Conservation (phyloP, 305 asterid species). For the Fraxinus greggii region DNA sequence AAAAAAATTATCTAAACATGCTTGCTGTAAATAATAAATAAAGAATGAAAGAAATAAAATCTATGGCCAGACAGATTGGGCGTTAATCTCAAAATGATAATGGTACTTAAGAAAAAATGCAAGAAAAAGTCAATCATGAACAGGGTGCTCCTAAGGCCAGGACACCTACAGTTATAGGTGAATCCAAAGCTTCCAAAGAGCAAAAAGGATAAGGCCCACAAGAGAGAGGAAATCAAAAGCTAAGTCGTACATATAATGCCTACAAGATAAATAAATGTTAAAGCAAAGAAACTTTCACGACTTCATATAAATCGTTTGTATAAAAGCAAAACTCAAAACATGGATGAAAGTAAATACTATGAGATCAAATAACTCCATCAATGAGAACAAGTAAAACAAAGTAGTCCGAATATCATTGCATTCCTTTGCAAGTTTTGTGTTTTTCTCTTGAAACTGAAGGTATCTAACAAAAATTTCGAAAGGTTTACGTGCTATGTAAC, state of each 20-base stretch:
- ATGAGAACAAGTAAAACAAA: neutral
- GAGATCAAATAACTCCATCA: neutral
- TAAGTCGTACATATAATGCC: neutral
- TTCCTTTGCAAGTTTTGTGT: neutral
- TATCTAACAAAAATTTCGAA: neutral
- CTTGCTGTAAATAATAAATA: neutral
- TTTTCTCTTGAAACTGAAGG: neutral
- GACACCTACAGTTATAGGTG: neutral
- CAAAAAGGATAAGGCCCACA: neutral
- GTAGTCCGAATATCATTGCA: neutral
- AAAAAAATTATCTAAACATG: neutral
- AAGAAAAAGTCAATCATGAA: neutral
- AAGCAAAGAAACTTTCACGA: neutral
- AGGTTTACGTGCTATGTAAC: neutral
- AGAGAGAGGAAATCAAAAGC: neutral
- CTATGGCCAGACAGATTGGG: neutral
- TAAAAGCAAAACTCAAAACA: neutral
- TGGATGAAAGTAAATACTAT: neutral
- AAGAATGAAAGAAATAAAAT: neutral
- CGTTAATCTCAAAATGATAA: neutral
- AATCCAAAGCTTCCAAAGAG: neutral
- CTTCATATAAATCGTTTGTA: neutral
- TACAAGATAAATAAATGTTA: neutral
- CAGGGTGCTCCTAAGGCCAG: neutral
- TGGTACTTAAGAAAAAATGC: neutral